Evolutionary conservation across 2,329 filamentous ascomycete species (phyloP), one percentile per base, ranked within the genome.

Genomic region (Microsporum ferrugineum): DNA sequence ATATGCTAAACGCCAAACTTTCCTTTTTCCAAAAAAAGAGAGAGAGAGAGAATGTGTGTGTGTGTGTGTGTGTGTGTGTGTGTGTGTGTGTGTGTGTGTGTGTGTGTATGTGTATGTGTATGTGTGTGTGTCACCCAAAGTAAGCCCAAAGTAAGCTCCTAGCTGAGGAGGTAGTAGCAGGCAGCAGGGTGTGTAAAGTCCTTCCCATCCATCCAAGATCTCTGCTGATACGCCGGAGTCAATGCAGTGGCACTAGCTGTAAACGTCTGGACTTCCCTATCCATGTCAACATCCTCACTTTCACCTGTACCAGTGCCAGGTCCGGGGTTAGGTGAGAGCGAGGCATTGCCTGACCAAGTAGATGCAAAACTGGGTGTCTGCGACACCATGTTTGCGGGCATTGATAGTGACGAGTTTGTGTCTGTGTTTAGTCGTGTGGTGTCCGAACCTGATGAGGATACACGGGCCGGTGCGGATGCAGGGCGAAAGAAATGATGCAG

Each of bases 401-500:
- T 23, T 23, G 23, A 55, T 36, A 47, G 23, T 17, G 33, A 23
- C 17, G 47, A 31, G 31, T 33, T 33, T 23, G 33, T 6, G 61
- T 60, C 57, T 6, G 39, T 43, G 39, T 17, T 43, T 14, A 6
- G 29, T 51, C 23, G 8, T 14, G 23, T 12, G 27, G 45, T 14
- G 3, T 51, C 12, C 5, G 23, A 23, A 5, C 31, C 23, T 29
- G 45, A 27, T 23, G 49, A 34, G 5, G 57, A 55, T 12, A 56
- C 39, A 12, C n/a, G 33, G 27, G 63, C 61, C 60, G 70, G 60
- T 36, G 64, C 43, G 57, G 66, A 63, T 57, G 66, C 57, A 34
- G 69, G 68, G 41, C 72, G 72, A 64, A 77, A 77, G 67, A 76
- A 77, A 57, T 69, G 71, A 47, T 70, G 68, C 43, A 77, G 62